phyloP scores from a whole-genome alignment of 306 rosid species.

The Citrullus amarus region DNA sequence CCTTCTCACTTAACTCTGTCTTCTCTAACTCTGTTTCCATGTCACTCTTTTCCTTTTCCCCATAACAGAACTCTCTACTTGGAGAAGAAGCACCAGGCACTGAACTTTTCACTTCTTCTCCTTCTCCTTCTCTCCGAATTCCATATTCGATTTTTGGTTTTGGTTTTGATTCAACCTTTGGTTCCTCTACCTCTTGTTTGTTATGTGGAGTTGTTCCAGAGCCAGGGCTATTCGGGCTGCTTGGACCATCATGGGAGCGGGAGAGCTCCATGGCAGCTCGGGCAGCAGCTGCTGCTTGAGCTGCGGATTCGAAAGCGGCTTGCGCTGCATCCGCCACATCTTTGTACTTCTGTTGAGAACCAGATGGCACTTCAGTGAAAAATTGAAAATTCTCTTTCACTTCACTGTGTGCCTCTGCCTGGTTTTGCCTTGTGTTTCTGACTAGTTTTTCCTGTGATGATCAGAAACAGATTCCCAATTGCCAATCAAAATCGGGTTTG shows the following conservation, averaged over 20 bases:
- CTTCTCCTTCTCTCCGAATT: conserved; percentile 7
- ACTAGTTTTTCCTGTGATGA: conserved; percentile 27
- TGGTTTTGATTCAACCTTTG: conserved; percentile 6
- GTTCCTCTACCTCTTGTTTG: neutral
- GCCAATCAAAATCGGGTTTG: too few relatives aligned
- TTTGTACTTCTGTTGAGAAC: conserved; percentile 40
- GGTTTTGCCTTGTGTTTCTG: conserved; percentile 16
- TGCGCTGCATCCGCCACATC: conserved; percentile 89
- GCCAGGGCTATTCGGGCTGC: conserved; percentile 5
- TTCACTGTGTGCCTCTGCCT: conserved; percentile 10
- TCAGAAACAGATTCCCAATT: neutral
- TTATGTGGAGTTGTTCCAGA: conserved; percentile 3
- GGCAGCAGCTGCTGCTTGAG: conserved; percentile 82
- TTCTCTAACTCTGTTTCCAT: conserved; percentile 4
- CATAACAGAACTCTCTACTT: too few relatives aligned
- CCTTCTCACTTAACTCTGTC: conserved; percentile 6
- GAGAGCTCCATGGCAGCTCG: conserved; percentile 80
- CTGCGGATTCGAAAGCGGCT: conserved; percentile 88
- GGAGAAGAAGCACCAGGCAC: too few relatives aligned
- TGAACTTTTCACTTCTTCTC: neutral
- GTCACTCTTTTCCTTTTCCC: neutral
- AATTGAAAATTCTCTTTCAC: conserved; percentile 14
- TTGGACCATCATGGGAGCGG: conserved; percentile 14
- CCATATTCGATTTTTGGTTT: neutral
- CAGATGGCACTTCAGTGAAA: conserved; percentile 25